Conservation (phyloP, 1,139 yeast genomes). For the Wickerhamomyces sp. region DNA sequence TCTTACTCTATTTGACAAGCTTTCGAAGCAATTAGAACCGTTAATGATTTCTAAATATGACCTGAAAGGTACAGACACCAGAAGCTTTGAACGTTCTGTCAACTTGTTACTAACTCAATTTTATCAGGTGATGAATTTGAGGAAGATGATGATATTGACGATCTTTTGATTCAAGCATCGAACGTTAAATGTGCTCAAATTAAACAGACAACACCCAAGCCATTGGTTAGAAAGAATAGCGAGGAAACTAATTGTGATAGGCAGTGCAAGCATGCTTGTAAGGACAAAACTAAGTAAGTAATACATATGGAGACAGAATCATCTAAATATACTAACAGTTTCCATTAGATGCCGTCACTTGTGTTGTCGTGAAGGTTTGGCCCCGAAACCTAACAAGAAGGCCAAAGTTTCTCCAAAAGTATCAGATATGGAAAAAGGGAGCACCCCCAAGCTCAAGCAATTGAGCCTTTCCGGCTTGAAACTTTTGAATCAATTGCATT, state of each 20-base stretch:
- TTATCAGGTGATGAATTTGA: conserved; percentile 18
- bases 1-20: conserved; percentile 1
- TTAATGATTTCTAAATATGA: too few relatives aligned
- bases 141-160: conserved; percentile 26
- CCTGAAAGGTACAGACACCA: too few relatives aligned
- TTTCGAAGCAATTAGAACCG: neutral
- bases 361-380: conserved; percentile 40
- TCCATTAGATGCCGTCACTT: conserved; percentile 33
- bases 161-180: conserved; percentile 15
- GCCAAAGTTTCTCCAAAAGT: neutral
- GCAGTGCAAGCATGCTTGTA: conserved; percentile 37
- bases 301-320: too few relatives aligned
- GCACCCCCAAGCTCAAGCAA: neutral
- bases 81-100: too few relatives aligned
- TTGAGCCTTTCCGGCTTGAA: conserved; percentile 3
- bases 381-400: conserved; percentile 15
- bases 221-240: conserved; percentile 3
- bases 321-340: conserved; percentile 16
- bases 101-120: conserved; percentile 17
- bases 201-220: conserved; percentile 1
- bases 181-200: neutral
- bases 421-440: too few relatives aligned
- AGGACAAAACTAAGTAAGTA: conserved; percentile 25
- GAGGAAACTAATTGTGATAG: conserved; percentile 8
- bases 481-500: conserved; percentile 8